Base-by-base conservation (phyloP, 2,329 filamentous ascomycete genomes). In the Curvularia hawaiiensis region DNA sequence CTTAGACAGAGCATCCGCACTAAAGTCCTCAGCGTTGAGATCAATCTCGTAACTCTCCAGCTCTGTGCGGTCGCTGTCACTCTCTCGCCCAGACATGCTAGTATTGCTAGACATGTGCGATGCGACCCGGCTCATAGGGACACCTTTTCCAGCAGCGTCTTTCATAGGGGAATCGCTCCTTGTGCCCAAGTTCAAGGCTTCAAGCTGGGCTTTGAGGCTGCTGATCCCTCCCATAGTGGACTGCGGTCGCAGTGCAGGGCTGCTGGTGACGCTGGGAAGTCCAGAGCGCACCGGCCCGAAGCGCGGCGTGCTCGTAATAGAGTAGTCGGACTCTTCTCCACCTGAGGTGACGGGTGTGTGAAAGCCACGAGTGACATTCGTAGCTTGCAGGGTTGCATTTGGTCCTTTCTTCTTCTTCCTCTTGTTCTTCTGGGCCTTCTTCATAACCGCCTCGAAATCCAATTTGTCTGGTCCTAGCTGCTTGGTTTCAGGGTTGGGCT, bases 11-110 rank as follows among this genome's bases (percentile, higher is more conserved):
- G 79, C 79, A 61, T 87, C 85, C 11, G 80, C 75, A 74, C 90
- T 95, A 68, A 96, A 97, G 73, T 97, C 93, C 61, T 91, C 79
- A 65, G 95, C 90, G 39, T 97, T 83, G 38, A 97, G 83, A 51
- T 86, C 86, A 62, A 97, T 88, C 78, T 97, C 91, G 72, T 97
- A 97, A 72, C 88, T 90, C 50, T 90, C 90, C 73, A 85, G 84
- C 68, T 94, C 90, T 1, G 90, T 93, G 40, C 82, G 81, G 62
- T 89, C 87, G 64, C 86, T 86, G 64, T 90, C 87, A 65, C 85
- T 88, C 65, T 83, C 67, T 64, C 84, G 67, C 80, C 83, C 68
- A 79, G 86, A 72, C 55, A 81, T 79, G 59, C 84, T 89, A 65
- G 82, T 81, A 64, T 78, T 80, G 72, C 83, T 87, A 64, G 84